A percentile compares a stretch with the other conserved stretches of the same genome.
phyloP scores from a whole-genome alignment of 2,329 filamentous ascomycete species.

The Apiospora saccharicola region DNA sequence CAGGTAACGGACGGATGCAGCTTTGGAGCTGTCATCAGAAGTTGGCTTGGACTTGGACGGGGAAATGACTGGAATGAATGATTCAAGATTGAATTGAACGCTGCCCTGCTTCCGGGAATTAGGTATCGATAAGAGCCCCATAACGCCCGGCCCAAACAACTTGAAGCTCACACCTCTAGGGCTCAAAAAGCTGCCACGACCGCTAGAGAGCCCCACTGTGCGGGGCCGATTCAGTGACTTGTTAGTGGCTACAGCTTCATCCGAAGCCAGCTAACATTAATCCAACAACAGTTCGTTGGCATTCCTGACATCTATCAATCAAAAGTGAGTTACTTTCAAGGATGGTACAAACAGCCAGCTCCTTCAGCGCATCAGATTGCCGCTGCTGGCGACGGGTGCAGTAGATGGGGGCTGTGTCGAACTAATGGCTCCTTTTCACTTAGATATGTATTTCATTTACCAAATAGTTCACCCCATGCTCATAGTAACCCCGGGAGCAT shows the following conservation, averaged over 20 bases:
- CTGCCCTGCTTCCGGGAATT: background rate
- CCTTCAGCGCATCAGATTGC: no score
- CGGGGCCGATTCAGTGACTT: background rate
- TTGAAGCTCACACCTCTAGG: background rate
- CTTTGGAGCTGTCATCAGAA: slow-evolving; percentile 19
- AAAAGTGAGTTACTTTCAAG: background rate
- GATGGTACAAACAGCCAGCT: background rate
- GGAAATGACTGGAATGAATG: background rate
- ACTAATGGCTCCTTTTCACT: background rate
- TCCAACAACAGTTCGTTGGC: background rate
- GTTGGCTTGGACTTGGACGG: background rate
- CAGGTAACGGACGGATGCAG: slow-evolving; percentile 5
- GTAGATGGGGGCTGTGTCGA: background rate
- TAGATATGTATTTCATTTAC: no score
- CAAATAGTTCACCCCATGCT: no score
- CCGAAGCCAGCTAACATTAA: slow-evolving; percentile 15
- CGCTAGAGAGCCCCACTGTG: background rate
- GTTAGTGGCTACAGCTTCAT: background rate
- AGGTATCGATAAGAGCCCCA: slow-evolving; percentile 16
- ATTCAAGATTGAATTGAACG: background rate
- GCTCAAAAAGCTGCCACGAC: background rate
- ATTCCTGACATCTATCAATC: no score
- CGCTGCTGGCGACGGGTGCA: background rate
- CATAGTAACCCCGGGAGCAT: background rate
- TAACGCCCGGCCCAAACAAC: background rate